Percentiles rank a stretch among this genome's conserved stretches.
phyloP scores from a whole-genome alignment of 345 rosid species.

The Eucalyptus rudis region DNA sequence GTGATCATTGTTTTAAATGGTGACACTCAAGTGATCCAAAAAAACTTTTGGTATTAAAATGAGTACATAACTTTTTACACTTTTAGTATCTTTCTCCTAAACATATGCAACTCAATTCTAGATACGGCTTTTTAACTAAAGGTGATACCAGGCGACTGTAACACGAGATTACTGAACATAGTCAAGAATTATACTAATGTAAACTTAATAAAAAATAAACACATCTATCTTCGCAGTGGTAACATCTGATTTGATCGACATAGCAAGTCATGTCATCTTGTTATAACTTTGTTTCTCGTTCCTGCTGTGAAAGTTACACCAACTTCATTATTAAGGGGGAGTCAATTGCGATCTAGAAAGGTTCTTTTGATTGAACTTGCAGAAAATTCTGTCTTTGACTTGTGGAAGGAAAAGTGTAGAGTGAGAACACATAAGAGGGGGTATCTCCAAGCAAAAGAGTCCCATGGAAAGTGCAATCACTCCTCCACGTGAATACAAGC shows the following conservation, averaged over 20 bases:
- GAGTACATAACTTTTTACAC: accelerated
- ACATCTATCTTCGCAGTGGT: accelerated
- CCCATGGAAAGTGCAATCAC: background rate
- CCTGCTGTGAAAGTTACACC: background rate
- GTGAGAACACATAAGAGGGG: background rate
- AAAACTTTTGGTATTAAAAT: too few species aligned
- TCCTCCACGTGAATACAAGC: background rate
- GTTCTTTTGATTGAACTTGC: background rate
- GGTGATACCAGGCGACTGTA: accelerated
- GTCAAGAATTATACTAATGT: background rate
- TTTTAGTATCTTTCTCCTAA: too few species aligned
- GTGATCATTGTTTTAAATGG: too few species aligned
- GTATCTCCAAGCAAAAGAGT: background rate
- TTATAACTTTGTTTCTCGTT: background rate
- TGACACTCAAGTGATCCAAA: accelerated
- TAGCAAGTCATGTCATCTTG: background rate
- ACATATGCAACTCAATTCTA: background rate
- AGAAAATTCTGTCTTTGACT: background rate
- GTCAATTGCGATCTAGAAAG: background rate
- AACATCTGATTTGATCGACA: background rate
- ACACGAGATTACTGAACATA: background rate
- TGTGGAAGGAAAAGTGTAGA: too few species aligned
- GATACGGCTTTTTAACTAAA: background rate
- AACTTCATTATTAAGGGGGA: background rate
- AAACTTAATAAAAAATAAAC: background rate